Evolutionary conservation across 2,329 filamentous ascomycete species (phyloP), one percentile per base, ranked within the genome.

Genomic region (Colletotrichum abscissum): DNA sequence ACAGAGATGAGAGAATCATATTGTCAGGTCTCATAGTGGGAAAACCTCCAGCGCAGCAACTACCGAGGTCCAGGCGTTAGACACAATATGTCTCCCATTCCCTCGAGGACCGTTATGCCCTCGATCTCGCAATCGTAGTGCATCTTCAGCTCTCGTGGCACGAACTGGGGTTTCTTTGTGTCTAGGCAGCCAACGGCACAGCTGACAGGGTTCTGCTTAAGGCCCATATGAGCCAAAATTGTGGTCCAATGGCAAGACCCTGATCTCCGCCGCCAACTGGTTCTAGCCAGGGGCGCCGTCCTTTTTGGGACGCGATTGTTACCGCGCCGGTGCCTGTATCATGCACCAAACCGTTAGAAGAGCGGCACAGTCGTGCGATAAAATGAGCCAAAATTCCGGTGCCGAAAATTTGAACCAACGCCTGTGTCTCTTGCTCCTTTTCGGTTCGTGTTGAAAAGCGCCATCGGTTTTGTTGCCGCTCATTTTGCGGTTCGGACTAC

Each of bases 311-410:
- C 19, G 14, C 26, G 42, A 42, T 26, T 59, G 42, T 49, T 26
- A 46, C 46, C 55, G 63, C 28, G 60, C 38, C 49, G 54, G 35
- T 64, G 46, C 66, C 46, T 59, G 54, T 19, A 24, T 54, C 42
- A 42, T 70, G 54, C 26, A 46, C n/a, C 56, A 35, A 19, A 35
- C 57, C 16, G 33, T 71, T 65, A 26, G 35, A 49, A 49, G 42
- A 67, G 67, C 57, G 69, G 65, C 69, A 68, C 66, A 64, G 70
- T 55, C 55, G 46, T 38, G 59, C 38, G 22, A 73, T 60, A 64
- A 69, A 59, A 70, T 69, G 70, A 73, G 46, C 55, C 33, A 24
- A 65, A 70, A 59, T 35, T 60, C 59, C 60, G 46, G 30, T 46
- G n/a, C 14, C 52, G 33, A 58, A 49, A 49, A n/a, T 26, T 69